Base-by-base conservation (phyloP, 257 asterid species). In the Penstemon davidsonii region DNA sequence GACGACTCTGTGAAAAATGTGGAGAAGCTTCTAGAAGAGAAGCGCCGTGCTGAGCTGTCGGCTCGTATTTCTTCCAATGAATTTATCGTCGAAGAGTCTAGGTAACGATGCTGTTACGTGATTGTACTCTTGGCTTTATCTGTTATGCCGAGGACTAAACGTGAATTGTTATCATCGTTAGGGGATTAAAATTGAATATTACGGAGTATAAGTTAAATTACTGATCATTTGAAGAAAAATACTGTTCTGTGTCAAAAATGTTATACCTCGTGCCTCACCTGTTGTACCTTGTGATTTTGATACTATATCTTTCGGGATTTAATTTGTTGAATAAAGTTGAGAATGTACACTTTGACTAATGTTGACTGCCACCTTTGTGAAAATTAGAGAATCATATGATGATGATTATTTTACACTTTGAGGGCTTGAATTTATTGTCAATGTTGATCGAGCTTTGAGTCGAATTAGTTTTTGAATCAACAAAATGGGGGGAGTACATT, bases 41-140 rank as follows among this genome's bases (percentile, higher is more conserved):
- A 87, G 76, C 82, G 87, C 40, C 79, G 92, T 55, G 96, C 91
- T 53, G 89, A 87, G 76, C 85, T 92, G 71, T 89, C 96, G 72
- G 86, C 92, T 68, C 92, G 98, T 15, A 92, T 92, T 54, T 90
- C 96, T 65, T 84, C 96, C 56, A 96, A 96, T 33, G 92, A 76
- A 76, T 92, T 92, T 18, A 89, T 96, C 47, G 96, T 87, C 25
- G 85, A 85, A 67, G 81, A 86, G 68, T 46, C 85, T 59, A 84
- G 95, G 96, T 87, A 85, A 37, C 10, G 11, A 59, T 44, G 52
- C 33, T 15, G 13, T 40, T 2, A 51, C 11, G 4, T 59, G 37
- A 36, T 55, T 78, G 41, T 45, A 0, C 59, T 38, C 1, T 43
- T 51, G 46, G 76, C 71, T 66, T 70, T 63, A 15, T 19, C n/a